Evolutionary conservation across 2,329 filamentous ascomycete genomes (phyloP).

Genomic region (Fusarium sp.): DNA sequence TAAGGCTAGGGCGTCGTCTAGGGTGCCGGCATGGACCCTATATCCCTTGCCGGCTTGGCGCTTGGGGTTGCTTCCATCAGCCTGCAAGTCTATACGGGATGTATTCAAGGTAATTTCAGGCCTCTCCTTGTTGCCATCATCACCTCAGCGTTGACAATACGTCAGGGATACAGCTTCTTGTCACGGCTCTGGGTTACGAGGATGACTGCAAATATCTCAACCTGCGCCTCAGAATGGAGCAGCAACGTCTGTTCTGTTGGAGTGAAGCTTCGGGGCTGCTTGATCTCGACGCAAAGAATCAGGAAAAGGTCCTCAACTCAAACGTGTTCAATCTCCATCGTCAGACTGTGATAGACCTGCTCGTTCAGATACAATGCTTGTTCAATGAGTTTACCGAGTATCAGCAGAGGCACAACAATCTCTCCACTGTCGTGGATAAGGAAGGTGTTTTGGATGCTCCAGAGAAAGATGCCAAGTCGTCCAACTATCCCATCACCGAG

Average conservation of each 20-base stretch:
- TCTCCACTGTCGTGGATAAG: slow-evolving; percentile 52
- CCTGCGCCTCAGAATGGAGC: slow-evolving; percentile 62
- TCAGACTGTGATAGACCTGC: slow-evolving; percentile 62
- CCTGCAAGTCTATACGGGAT: slow-evolving; percentile 61
- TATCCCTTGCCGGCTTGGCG: slow-evolving; percentile 58
- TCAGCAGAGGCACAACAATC: slow-evolving; percentile 55
- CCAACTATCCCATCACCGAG: slow-evolving; percentile 59
- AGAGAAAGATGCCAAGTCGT: slow-evolving; percentile 59
- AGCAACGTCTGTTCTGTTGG: slow-evolving; percentile 64
- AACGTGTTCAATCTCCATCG: slow-evolving; percentile 63
- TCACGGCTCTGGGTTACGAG: slow-evolving; percentile 62
- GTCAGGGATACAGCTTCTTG: slow-evolving; percentile 60
- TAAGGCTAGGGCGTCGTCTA: not conserved
- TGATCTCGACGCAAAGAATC: slow-evolving; percentile 57
- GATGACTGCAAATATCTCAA: slow-evolving; percentile 63
- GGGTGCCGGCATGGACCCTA: slow-evolving; percentile 54
- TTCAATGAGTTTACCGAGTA: slow-evolving; percentile 61
- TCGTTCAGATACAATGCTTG: slow-evolving; percentile 61
- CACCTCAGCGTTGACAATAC: slow-evolving; percentile 1
- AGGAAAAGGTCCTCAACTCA: slow-evolving; percentile 58
- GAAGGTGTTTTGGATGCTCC: slow-evolving; percentile 54
- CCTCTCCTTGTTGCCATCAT: not conserved
- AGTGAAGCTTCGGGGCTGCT: slow-evolving; percentile 63
- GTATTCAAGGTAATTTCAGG: slow-evolving; percentile 56
- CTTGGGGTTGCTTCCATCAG: slow-evolving; percentile 61